A percentile compares a stretch with the other conserved stretches of the same genome.
phyloP scores from a whole-genome alignment of 129 eudicot species.

The Pittosporum tobira region DNA sequence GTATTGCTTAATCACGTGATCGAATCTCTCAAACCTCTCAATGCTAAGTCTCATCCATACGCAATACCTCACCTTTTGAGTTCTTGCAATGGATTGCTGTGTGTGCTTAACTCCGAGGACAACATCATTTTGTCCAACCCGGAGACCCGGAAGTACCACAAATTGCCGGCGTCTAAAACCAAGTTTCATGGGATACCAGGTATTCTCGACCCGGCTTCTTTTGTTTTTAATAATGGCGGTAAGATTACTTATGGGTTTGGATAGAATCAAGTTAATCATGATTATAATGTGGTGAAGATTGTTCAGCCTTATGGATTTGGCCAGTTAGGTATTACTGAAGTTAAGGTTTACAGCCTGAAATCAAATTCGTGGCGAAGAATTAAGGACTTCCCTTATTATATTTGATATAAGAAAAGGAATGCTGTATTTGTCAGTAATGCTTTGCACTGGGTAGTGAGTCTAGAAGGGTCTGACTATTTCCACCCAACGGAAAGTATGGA shows the following conservation, averaged over 20 bases:
- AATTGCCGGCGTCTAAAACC: neutral
- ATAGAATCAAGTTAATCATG: slow-evolving; percentile 14
- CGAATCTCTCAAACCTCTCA: too few species aligned
- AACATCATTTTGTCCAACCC: neutral
- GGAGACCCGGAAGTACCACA: neutral
- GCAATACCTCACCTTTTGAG: neutral
- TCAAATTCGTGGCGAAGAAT: slow-evolving; percentile 5
- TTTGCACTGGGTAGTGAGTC: neutral
- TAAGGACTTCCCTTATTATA: neutral
- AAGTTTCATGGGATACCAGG: too few species aligned
- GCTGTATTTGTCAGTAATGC: neutral
- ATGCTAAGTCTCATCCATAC: too few species aligned
- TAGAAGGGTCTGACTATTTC: too few species aligned
- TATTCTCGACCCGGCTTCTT: too few species aligned
- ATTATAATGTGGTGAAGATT: slow-evolving; percentile 14
- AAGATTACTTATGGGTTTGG: slow-evolving; percentile 7
- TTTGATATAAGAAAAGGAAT: neutral
- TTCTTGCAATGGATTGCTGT: slow-evolving; percentile 16
- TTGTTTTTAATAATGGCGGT: neutral
- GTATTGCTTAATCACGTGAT: too few species aligned
- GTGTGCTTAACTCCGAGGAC: neutral
- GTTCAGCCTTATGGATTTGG: too few species aligned
- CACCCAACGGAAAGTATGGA: neutral
- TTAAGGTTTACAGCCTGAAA: neutral
- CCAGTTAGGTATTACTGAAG: neutral